phyloP scores from a whole-genome alignment of 1,139 yeast species.

The Lodderomyces beijingensis region DNA sequence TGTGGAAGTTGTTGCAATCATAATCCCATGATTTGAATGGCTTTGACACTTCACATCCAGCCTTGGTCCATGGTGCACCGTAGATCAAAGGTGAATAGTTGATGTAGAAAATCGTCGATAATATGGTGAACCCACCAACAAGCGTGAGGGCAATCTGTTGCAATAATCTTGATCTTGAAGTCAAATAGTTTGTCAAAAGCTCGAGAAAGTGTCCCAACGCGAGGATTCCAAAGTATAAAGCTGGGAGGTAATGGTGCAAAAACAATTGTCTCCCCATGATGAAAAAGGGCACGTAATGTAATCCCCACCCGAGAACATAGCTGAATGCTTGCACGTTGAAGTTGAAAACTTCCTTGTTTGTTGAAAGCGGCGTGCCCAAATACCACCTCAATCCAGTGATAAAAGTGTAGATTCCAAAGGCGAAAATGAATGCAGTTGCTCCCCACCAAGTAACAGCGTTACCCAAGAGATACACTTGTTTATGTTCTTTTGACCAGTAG shows the following conservation, averaged over 20 bases:
- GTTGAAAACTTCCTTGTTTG: constrained; percentile 55
- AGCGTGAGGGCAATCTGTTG: constrained; percentile 40
- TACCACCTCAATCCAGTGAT: constrained; percentile 75
- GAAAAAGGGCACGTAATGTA: constrained; percentile 85
- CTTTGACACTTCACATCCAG: constrained; percentile 58
- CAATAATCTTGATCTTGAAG: constrained; percentile 27
- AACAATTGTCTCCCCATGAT: constrained; percentile 93
- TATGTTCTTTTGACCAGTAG: constrained; percentile 80
- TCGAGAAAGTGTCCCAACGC: constrained; percentile 83
- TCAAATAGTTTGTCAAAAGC: constrained; percentile 47
- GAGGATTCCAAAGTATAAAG: constrained; percentile 82
- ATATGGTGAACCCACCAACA: constrained; percentile 45
- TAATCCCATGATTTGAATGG: constrained; percentile 76
- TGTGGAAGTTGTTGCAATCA: constrained; percentile 61
- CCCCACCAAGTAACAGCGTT: constrained; percentile 92
- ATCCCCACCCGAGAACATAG: constrained; percentile 74
- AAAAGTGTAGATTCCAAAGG: constrained; percentile 51
- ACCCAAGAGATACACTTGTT: constrained; percentile 83
- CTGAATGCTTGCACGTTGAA: constrained; percentile 69
- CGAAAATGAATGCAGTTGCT: constrained; percentile 53
- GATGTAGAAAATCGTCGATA: constrained; percentile 53
- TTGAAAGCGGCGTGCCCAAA: constrained; percentile 47
- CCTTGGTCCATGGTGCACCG: constrained; percentile 78
- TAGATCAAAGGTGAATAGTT: constrained; percentile 72
- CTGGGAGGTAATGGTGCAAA: constrained; percentile 89